Evolutionary conservation across 306 rosid species (phyloP).

Genomic region (Vicia sativa): DNA sequence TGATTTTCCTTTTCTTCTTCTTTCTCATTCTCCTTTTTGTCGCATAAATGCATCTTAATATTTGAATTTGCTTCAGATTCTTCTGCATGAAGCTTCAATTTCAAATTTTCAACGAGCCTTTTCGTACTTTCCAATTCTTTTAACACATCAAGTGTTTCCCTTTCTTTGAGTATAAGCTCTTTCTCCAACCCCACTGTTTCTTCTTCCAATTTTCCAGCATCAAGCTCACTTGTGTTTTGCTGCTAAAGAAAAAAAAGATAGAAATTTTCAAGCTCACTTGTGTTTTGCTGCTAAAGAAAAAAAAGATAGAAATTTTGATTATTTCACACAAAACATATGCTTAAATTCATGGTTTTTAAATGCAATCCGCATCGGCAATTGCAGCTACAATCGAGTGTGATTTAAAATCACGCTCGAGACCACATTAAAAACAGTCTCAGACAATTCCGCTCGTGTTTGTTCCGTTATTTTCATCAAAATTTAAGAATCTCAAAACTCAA

Average conservation of each 20-base stretch:
- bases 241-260: constrained; percentile 23
- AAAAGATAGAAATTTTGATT: constrained; percentile 4
- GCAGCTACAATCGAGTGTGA: too few relatives aligned
- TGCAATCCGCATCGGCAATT: too few relatives aligned
- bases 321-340: not conserved
- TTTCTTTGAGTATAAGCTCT: constrained; percentile 50
- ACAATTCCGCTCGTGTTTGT: too few relatives aligned
- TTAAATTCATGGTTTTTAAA: not conserved
- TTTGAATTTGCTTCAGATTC: constrained; percentile 39
- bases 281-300: constrained; percentile 26
- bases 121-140: constrained; percentile 53
- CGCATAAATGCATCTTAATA: constrained; percentile 21
- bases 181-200: constrained; percentile 44
- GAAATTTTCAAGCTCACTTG: constrained; percentile 37
- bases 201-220: constrained; percentile 44
- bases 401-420: too few relatives aligned
- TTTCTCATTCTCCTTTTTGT: constrained; percentile 31
- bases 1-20: constrained; percentile 68
- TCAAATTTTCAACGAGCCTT: constrained; percentile 48
- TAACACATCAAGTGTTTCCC: constrained; percentile 51
- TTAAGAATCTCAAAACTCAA: too few relatives aligned
- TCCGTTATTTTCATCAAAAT: too few relatives aligned
- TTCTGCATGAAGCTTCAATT: constrained; percentile 47
- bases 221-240: constrained; percentile 35
- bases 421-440: too few relatives aligned